A percentile compares a stretch with the other conserved stretches of the same genome.
Evolutionary conservation across 2,329 filamentous ascomycete species (phyloP).

Genomic region (Talaromyces islandicus): DNA sequence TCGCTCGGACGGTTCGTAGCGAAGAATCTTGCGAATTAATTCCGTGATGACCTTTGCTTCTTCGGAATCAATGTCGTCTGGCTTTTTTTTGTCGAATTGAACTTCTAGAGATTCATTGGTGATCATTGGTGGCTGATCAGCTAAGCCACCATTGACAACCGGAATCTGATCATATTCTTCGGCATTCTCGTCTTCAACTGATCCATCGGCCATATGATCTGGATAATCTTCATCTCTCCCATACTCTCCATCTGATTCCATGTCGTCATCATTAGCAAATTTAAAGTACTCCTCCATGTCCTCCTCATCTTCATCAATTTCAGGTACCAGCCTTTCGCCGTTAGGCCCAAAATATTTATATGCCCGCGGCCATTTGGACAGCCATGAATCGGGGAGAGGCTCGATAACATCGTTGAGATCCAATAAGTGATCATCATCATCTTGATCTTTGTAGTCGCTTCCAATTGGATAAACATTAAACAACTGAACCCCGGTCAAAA

Average conservation of each 20-base stretch:
- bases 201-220: not conserved
- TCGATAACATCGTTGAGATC: not conserved
- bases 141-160: not conserved
- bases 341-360: not conserved
- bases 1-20: not conserved
- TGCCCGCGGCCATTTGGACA: not conserved
- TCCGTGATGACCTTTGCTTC: not conserved
- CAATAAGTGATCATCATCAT: not conserved
- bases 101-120: not conserved
- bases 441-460: not conserved
- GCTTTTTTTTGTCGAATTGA: not conserved
- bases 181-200: not conserved
- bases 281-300: not conserved
- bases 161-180: not conserved
- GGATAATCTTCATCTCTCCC: not conserved
- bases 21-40: not conserved
- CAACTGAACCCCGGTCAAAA: slow-evolving; percentile 21
- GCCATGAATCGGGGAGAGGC: not conserved
- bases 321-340: not conserved
- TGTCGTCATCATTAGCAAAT: not conserved
- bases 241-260: not conserved
- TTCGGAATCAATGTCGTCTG: not conserved
- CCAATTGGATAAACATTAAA: slow-evolving; percentile 12
- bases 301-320: not conserved
- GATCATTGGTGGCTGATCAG: not conserved